Evolutionary conservation across 768 basidiomycete species (phyloP).

Genomic region (Boletus subcaerulescens): DNA sequence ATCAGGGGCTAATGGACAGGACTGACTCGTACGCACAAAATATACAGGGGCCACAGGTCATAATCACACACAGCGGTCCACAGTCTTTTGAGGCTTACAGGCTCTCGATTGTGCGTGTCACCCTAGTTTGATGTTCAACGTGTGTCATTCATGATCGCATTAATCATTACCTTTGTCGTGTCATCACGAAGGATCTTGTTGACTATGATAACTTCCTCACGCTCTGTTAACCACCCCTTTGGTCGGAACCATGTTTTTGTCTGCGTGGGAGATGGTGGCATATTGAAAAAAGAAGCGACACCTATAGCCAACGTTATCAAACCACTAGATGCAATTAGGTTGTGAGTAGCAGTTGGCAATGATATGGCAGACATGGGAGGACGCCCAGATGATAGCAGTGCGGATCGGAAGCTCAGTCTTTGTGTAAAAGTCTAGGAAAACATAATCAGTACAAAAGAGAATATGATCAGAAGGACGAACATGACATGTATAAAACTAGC

Average conservation of each 20-base stretch:
- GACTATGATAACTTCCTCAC: conserved; percentile 60
- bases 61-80: conserved; percentile 58
- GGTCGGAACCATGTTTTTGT: conserved; percentile 56
- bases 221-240: conserved; percentile 61
- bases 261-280: conserved; percentile 61
- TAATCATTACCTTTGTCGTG: conserved; percentile 45
- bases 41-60: conserved; percentile 66
- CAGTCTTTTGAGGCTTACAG: conserved; percentile 44
- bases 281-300: conserved; percentile 50
- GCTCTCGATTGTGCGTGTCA: conserved; percentile 72
- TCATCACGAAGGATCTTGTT: conserved; percentile 62
- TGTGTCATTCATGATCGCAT: neutral
- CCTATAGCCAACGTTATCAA: conserved; percentile 53
- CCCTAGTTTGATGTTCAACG: conserved; percentile 5
- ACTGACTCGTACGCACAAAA: conserved; percentile 31
- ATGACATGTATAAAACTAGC: conserved; percentile 59
- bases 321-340: conserved; percentile 1
- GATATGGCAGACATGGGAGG: conserved; percentile 53
- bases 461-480: conserved; percentile 30
- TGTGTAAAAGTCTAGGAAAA: conserved; percentile 45
- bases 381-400: conserved; percentile 69
- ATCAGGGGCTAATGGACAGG: neutral
- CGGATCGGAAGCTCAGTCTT: conserved; percentile 50
- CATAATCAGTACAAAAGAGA: neutral
- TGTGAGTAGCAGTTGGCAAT: conserved; percentile 27